phyloP scores from a whole-genome alignment of 192 early-diverging fungal species.

The Linnemannia zychae region DNA sequence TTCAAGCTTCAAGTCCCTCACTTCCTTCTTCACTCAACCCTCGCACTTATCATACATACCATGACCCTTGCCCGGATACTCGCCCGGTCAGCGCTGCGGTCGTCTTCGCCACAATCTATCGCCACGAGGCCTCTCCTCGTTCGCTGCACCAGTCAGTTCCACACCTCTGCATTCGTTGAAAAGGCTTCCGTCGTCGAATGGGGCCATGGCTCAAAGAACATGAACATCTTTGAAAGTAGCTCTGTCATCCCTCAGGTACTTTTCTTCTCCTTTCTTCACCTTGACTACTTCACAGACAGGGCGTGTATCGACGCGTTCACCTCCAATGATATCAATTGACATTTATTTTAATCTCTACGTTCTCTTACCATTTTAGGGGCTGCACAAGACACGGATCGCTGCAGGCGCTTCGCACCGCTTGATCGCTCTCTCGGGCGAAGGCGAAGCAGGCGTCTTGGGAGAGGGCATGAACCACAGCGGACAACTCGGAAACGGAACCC shows the following conservation, averaged over 20 bases:
- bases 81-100: background rate
- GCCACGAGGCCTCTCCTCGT: background rate
- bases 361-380: constrained; percentile 13
- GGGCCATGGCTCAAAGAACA: constrained; percentile 36
- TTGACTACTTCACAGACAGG: background rate
- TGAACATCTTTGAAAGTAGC: constrained; percentile 31
- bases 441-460: constrained; percentile 55
- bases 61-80: constrained; percentile 1
- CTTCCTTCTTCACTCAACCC: background rate
- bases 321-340: background rate
- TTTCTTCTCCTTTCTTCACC: background rate
- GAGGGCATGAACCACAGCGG: constrained; percentile 66
- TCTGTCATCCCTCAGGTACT: constrained; percentile 32
- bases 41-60: background rate
- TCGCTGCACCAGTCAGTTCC: constrained; percentile 14
- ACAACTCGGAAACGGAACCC: constrained; percentile 59
- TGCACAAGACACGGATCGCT: constrained; percentile 40
- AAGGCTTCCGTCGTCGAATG: constrained; percentile 43
- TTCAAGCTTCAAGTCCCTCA: background rate
- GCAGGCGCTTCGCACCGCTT: constrained; percentile 45
- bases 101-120: background rate
- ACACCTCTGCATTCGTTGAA: constrained; percentile 20
- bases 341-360: background rate
- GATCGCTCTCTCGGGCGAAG: constrained; percentile 38
- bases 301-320: background rate